Evolutionary conservation across 768 basidiomycete species (phyloP).

Genomic region (Phylloporus rhodoxanthus): DNA sequence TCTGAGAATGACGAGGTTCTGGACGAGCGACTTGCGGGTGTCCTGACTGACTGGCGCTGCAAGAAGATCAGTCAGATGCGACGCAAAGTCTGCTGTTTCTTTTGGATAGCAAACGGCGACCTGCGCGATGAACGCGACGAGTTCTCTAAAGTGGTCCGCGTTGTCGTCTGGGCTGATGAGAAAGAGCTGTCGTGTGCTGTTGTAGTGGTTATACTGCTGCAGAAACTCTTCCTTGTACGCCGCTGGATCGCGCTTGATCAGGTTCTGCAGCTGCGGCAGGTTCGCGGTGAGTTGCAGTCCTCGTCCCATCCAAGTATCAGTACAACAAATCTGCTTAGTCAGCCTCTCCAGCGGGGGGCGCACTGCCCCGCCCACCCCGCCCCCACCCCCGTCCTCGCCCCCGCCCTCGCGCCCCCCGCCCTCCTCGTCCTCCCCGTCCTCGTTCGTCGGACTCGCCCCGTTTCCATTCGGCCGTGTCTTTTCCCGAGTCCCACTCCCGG

Average conservation of each 20-base stretch:
- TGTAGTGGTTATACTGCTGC: conserved; percentile 95
- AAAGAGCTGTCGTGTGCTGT: conserved; percentile 81
- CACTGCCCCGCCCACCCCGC: conserved; percentile 19
- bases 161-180: conserved; percentile 79
- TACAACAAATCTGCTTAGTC: background rate
- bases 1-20: conserved; percentile 87
- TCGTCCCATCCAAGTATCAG: background rate
- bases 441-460: conserved; percentile 13
- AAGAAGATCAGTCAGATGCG: conserved; percentile 71
- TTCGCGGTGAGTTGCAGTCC: conserved; percentile 59
- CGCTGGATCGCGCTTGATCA: conserved; percentile 89
- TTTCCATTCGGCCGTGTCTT: conserved; percentile 31
- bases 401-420: conserved; percentile 32
- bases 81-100: conserved; percentile 82
- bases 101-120: conserved; percentile 76
- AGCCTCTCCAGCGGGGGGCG: background rate
- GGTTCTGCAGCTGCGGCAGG: conserved; percentile 91
- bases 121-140: conserved; percentile 89
- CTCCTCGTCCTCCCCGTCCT: conserved; percentile 17
- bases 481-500: conserved; percentile 84
- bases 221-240: conserved; percentile 94
- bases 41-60: conserved; percentile 74
- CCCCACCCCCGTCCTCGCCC: conserved; percentile 29
- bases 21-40: conserved; percentile 77
- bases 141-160: conserved; percentile 76